Evolutionary conservation across 345 rosid species (phyloP).

Genomic region (Turritis glabra): DNA sequence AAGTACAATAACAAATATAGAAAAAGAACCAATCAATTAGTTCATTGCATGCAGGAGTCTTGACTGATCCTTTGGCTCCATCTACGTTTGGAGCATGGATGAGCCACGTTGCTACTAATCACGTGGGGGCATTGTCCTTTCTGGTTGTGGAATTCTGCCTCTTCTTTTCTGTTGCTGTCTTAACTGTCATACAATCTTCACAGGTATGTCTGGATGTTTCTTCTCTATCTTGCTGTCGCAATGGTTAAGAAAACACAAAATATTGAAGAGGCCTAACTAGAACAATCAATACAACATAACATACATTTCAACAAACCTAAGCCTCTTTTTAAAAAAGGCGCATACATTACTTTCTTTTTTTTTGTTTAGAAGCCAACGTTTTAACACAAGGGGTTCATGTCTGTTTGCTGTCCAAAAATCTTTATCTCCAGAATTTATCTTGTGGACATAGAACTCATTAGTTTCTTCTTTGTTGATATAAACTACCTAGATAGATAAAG

Average conservation of each 20-base stretch:
- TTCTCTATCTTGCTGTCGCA: background rate
- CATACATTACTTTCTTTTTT: too few relatives aligned
- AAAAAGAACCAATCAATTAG: background rate
- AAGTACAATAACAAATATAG: background rate
- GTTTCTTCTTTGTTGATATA: too few relatives aligned
- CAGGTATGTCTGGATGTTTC: slow-evolving; percentile 50
- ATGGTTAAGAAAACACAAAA: too few relatives aligned
- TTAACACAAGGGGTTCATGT: too few relatives aligned
- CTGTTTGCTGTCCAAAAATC: too few relatives aligned
- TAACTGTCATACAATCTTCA: slow-evolving; percentile 79
- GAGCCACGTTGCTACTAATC: slow-evolving; percentile 50
- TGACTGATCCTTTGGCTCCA: slow-evolving; percentile 74
- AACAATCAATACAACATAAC: too few relatives aligned
- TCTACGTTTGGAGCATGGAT: slow-evolving; percentile 73
- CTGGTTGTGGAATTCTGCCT: slow-evolving; percentile 64
- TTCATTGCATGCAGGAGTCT: slow-evolving; percentile 56
- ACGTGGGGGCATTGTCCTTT: slow-evolving; percentile 67
- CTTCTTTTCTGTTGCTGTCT: slow-evolving; percentile 72
- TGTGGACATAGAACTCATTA: too few relatives aligned
- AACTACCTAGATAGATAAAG: background rate
- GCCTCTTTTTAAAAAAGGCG: too few relatives aligned
- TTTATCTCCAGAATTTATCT: too few relatives aligned
- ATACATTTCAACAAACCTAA: too few relatives aligned
- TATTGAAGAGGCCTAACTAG: too few relatives aligned
- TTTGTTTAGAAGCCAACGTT: too few relatives aligned